These are phyloP conservation scores for Tinospora cordifolia DNA, from an alignment of 164 flowering plant genomes.

Conservation along the genomic window DNA sequence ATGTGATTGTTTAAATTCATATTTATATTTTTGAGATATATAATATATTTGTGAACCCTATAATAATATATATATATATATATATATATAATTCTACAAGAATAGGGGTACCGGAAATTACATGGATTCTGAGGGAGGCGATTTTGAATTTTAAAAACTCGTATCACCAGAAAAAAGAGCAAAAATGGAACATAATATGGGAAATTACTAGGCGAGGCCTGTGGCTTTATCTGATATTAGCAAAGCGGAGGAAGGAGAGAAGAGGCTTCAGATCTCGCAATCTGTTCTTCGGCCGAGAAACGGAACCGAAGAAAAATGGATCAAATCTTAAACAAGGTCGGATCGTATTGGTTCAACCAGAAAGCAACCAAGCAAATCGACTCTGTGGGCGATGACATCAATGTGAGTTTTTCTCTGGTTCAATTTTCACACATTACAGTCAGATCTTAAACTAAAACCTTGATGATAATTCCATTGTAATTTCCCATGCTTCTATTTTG, in stretches of 20 bases:
- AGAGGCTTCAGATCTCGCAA: neutral
- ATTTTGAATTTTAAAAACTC: neutral
- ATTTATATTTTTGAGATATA: no score
- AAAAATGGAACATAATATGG: neutral
- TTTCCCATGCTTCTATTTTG: neutral
- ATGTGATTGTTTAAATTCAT: no score
- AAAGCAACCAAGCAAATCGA: slow-evolving; percentile 61
- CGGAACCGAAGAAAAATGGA: slow-evolving; percentile 38
- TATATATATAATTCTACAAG: neutral
- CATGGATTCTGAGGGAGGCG: neutral
- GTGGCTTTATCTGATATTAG: neutral
- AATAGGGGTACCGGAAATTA: neutral
- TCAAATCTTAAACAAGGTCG: slow-evolving; percentile 66
- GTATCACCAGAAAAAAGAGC: neutral
- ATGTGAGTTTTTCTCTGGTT: slow-evolving; percentile 30
- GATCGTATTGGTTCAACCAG: slow-evolving; percentile 60
- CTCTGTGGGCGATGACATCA: slow-evolving; percentile 65
- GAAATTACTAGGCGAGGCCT: neutral
- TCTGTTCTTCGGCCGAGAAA: neutral
- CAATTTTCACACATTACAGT: neutral
- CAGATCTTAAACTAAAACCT: neutral
- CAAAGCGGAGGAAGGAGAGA: neutral
- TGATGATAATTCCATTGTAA: neutral
- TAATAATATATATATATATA: no score
- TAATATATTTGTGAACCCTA: no score